Base-by-base conservation (phyloP, 2,329 filamentous ascomycete genomes). In the Gnomoniopsis smithogilvyi region DNA sequence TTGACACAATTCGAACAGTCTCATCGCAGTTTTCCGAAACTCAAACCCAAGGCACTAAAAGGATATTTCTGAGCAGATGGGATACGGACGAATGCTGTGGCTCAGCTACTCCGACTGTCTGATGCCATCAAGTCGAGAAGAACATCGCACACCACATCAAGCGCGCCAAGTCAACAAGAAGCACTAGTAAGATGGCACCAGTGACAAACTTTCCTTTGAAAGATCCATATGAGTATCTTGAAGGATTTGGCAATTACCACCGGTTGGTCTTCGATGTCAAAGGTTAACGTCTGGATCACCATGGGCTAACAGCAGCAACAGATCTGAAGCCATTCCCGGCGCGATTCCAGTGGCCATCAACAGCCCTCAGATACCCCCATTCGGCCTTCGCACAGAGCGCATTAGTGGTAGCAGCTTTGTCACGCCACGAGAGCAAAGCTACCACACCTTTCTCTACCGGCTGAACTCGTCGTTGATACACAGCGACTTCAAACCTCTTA, bases 371-470 rank as follows among this genome's bases (percentile, higher is more conserved):
- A 86, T 86, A 67, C 81, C 80, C 11, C 78, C 84, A 0, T 80
- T 81, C 64, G 86, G 86, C 4, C 80, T 89, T 6, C 89, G 89
- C 70, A 80, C 85, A 21, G 86, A 89, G 71, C 80, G 81, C 69
- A 72, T 82, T 46, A 80, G 79, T 2, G 80, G 79, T 12, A 80
- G 77, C 8, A 75, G 80, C 6, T 82, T 82, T 62, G 81, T 79
- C 10, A 78, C 78, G 36, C 79, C 79, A 2, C 72, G 80, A 36
- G 71, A 76, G 62, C 76, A 80, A 57, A 82, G 81, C 65, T 74
- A 74, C 63, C 79, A 81, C 59, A 74, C 78, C 53, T 82, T 79
- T 79, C 73, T 82, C 11, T 82, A 82, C 63, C 75, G 80, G 2
- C 77, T 80, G 59, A 65, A 80, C 30, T 79, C 79, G 11, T 73